phyloP scores from a whole-genome alignment of 768 basidiomycete species.

The Collybia nuda region DNA sequence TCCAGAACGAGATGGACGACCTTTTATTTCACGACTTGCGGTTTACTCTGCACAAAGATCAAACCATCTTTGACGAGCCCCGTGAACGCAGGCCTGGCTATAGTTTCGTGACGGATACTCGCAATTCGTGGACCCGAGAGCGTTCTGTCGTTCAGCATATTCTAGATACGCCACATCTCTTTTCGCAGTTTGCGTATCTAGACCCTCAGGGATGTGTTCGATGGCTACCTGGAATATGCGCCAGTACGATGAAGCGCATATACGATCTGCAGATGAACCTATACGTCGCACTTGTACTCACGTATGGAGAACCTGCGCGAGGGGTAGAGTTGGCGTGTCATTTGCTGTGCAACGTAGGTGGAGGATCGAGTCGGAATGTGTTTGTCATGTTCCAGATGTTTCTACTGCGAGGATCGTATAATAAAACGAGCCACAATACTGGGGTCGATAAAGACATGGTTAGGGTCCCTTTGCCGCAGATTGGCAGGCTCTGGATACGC shows the following conservation, averaged over 20 bases:
- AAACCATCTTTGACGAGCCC: neutral
- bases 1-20: neutral
- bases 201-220: neutral
- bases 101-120: neutral
- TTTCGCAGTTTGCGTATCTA: neutral
- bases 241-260: constrained; percentile 1
- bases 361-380: constrained; percentile 14
- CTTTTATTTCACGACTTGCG: no score
- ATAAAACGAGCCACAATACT: constrained; percentile 7
- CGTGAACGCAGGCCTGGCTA: neutral
- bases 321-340: constrained; percentile 15
- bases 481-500: constrained; percentile 8
- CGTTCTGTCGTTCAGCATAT: neutral
- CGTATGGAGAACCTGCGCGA: constrained; percentile 11
- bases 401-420: constrained; percentile 6
- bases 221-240: constrained; percentile 8
- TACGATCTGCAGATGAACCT: neutral
- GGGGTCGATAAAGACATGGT: constrained; percentile 7
- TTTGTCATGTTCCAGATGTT: constrained; percentile 9
- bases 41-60: neutral
- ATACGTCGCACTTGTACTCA: neutral
- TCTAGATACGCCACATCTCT: neutral
- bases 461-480: constrained; percentile 8
- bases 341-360: constrained; percentile 12
- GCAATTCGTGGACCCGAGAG: neutral